Evolutionary conservation across 306 rosid genomes (phyloP).

Genomic region (Quercus berberidifolia): DNA sequence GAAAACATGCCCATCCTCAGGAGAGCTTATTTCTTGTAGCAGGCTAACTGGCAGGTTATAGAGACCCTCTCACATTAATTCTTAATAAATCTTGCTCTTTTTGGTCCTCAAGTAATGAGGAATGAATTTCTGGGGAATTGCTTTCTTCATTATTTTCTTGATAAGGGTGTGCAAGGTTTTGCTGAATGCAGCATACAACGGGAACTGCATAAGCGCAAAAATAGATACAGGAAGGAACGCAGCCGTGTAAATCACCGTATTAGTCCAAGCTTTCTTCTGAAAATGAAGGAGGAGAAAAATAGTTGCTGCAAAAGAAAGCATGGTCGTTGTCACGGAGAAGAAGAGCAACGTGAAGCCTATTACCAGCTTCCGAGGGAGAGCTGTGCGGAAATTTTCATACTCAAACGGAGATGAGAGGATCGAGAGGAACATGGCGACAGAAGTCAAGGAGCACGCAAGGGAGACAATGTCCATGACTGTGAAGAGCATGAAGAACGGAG

Average conservation of each 20-base stretch:
- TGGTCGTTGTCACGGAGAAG: neutral
- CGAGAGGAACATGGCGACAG: neutral
- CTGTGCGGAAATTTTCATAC: neutral
- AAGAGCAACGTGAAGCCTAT: neutral
- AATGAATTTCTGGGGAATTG: constrained; percentile 1
- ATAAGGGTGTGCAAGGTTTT: neutral
- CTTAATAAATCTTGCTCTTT: no score
- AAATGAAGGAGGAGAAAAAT: neutral
- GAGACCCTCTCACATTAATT: no score
- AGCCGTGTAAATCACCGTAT: no score
- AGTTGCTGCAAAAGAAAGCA: neutral
- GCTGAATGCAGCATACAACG: neutral
- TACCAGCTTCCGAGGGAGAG: neutral
- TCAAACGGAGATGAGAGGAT: neutral
- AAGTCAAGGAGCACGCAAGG: neutral
- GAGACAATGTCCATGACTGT: neutral
- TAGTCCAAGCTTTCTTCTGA: neutral
- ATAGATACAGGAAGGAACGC: neutral
- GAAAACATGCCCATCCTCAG: no score
- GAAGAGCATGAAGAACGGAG: neutral
- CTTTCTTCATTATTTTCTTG: neutral
- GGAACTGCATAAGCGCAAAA: neutral
- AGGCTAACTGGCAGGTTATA: no score
- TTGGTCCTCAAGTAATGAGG: neutral
- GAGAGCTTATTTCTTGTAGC: no score